Base-by-base conservation (phyloP, 2,329 filamentous ascomycete species). In the Clonostachys sp. region DNA sequence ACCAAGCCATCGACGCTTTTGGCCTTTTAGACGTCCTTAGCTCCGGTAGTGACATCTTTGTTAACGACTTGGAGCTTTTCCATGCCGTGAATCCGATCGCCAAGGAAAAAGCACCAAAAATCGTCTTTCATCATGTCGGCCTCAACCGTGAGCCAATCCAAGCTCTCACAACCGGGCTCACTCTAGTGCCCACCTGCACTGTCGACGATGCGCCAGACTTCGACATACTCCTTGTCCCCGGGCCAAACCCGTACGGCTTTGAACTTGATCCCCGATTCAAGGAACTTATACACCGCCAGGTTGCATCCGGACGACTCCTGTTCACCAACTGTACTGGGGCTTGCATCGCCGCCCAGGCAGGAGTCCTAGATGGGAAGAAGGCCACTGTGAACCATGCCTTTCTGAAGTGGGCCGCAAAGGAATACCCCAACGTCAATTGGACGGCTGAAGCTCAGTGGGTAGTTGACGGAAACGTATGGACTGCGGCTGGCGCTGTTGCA, bases 361-460 rank as follows among this genome's bases (percentile, higher is more conserved):
- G 84, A 0, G 61, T 86, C 3, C 60, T 89, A 35, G 74, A 87
- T 50, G 78, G 80, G 1, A 70, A 67, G 50, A 65, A 71, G 13
- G 86, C 83, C 5, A 89, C 86, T 5, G 84, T 80, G n/a, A 88
- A 88, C 59, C 88, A 88, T 62, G 61, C 61, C 8, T 70, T 72
- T 0, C 87, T 77, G 70, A 61, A 63, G 9, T 62, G 62, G 52
- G 74, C 78, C 10, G 74, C 65, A 4, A 58, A 65, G 2, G 62
- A 72, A 46, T 72, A 77, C 0, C 70, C 74, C 0, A 64, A 71
- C 1, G 79, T 84, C 0, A 61, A 77, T 1, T 88, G 84, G 84
- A 71, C 83, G 30, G 63, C 70, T 1, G 70, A 72, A 33, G 84
- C 84, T 17, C 71, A 84, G 38, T 88, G 81, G 79, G 78, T 86